A percentile compares a stretch with the other conserved stretches of the same genome.
Conservation (phyloP, 441 rosid genomes). For the Iberis amara region DNA sequence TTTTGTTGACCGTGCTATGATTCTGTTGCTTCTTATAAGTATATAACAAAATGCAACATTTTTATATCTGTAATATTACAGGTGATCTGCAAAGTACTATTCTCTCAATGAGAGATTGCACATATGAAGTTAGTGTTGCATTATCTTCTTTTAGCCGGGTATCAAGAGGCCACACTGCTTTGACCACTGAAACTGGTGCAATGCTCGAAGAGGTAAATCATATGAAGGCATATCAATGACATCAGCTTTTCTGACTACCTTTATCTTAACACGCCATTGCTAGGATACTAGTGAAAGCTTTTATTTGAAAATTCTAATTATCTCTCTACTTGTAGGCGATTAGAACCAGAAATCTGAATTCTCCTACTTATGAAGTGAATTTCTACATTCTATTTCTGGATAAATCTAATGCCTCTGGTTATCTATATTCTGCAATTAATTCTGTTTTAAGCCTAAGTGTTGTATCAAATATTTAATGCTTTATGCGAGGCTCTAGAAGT, state of each 20-base stretch:
- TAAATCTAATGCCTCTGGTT: too few species aligned
- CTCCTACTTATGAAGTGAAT: constrained; percentile 12
- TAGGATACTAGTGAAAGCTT: constrained; percentile 19
- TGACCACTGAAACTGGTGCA: constrained; percentile 93
- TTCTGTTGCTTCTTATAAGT: constrained; percentile 2
- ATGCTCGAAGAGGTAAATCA: constrained; percentile 92
- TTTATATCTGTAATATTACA: constrained; percentile 35
- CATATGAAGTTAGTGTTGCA: constrained; percentile 77
- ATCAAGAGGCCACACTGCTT: constrained; percentile 81
- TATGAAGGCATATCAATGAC: constrained; percentile 11
- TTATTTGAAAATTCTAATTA: neutral
- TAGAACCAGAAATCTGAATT: neutral
- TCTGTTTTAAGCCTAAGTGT: too few species aligned
- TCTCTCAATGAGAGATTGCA: constrained; percentile 85
- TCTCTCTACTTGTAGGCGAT: too few species aligned
- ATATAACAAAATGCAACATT: constrained; percentile 1
- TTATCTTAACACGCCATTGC: constrained; percentile 16
- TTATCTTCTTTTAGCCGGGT: constrained; percentile 70
- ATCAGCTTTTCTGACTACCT: constrained; percentile 14
- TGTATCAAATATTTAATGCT: too few species aligned
- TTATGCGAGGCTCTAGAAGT: too few species aligned
- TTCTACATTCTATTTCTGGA: too few species aligned
- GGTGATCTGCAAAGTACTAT: constrained; percentile 80
- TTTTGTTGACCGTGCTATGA: constrained; percentile 1
- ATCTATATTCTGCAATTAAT: too few species aligned